Conservation (phyloP, 2,329 filamentous ascomycete species). For the Monilinia laxa region DNA sequence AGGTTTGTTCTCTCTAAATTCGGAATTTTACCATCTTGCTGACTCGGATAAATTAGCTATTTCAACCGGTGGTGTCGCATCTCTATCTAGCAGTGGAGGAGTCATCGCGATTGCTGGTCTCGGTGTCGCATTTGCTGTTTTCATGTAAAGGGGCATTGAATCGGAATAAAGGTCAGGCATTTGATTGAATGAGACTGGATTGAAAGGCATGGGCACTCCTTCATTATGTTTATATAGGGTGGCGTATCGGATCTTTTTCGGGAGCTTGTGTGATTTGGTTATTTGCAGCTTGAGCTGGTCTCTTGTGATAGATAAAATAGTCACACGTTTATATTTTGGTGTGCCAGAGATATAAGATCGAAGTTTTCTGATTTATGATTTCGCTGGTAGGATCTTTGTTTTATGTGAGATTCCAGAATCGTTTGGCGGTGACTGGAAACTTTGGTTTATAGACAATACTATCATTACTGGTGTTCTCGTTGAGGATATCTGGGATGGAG, state of each 20-base stretch:
- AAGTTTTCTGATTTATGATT: neutral
- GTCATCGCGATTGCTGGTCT: slow-evolving; percentile 37
- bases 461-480: neutral
- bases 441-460: too few species aligned
- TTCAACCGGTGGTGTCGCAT: slow-evolving; percentile 29
- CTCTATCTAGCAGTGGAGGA: slow-evolving; percentile 34
- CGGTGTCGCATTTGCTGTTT: slow-evolving; percentile 38
- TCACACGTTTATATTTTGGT: neutral
- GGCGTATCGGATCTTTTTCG: slow-evolving; percentile 4
- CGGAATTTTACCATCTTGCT: neutral
- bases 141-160: slow-evolving; percentile 33
- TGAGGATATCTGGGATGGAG: too few species aligned
- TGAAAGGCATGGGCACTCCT: neutral
- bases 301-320: neutral
- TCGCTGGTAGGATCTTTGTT: neutral
- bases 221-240: neutral
- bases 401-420: neutral
- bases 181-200: neutral
- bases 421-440: neutral
- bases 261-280: neutral
- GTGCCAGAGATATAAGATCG: neutral
- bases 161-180: neutral
- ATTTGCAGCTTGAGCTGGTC: slow-evolving; percentile 9
- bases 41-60: slow-evolving; percentile 12
- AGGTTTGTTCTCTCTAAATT: slow-evolving; percentile 1